Conservation (phyloP, 2,329 filamentous ascomycete species). For the Cladosporium sp. region DNA sequence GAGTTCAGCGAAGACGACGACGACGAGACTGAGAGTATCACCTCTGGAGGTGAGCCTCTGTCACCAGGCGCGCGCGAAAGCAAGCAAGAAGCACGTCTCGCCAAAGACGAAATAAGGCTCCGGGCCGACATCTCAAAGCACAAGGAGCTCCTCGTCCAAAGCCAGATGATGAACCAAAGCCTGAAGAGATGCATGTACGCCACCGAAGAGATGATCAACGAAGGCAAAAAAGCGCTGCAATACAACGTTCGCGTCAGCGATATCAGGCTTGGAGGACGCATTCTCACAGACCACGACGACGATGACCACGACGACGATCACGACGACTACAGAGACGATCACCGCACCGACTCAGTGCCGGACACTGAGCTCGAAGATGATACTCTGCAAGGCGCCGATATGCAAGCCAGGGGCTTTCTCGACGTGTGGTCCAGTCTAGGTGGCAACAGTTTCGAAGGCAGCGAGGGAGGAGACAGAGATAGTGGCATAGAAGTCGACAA, state of each 20-base stretch:
- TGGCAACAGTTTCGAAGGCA: constrained; percentile 18
- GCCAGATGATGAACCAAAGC: constrained; percentile 93
- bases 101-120: constrained; percentile 78
- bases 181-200: constrained; percentile 85
- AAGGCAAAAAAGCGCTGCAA: constrained; percentile 82
- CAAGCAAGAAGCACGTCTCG: constrained; percentile 56
- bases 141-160: constrained; percentile 82
- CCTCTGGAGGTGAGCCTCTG: constrained; percentile 27
- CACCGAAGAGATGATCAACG: constrained; percentile 86
- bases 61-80: constrained; percentile 41
- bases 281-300: constrained; percentile 63
- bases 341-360: constrained; percentile 13
- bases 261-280: constrained; percentile 76
- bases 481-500: constrained; percentile 36
- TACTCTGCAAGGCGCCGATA: constrained; percentile 18
- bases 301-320: constrained; percentile 49
- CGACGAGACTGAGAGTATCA: constrained; percentile 33
- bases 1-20: constrained; percentile 34
- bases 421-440: constrained; percentile 29
- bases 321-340: constrained; percentile 20
- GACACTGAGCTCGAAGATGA: constrained; percentile 31
- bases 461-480: constrained; percentile 35
- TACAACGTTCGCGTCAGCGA: constrained; percentile 80
- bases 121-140: constrained; percentile 84
- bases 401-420: constrained; percentile 31